Base-by-base conservation (phyloP, 345 rosid genomes). In the Lepidium africanum region DNA sequence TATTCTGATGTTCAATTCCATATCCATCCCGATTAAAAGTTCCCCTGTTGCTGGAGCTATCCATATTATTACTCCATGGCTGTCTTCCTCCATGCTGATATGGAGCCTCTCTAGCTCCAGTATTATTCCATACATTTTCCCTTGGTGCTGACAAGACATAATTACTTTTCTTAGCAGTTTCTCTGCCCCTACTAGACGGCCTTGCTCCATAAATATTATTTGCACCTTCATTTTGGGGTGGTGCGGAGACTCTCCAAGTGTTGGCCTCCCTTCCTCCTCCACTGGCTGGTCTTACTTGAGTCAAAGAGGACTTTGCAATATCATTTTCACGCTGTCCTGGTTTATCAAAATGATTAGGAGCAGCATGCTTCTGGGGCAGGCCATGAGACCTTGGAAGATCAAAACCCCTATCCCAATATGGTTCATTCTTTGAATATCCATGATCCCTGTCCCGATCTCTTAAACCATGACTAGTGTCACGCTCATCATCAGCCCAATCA, bases 401-500 rank as follows among this genome's bases (percentile, higher is more conserved):
- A 78, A 82, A 86, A 82, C 82, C 88, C 43, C 81, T 79, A 35
- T 93, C 95, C 97, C 94, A 83, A 50, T 60, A 86, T 57, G 83
- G 81, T 52, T 89, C 97, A 65, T 49, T 78, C 65, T 81, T 91
- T 2, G 84, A 65, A 75, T 81, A 83, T 13, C 87, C 86, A 64
- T 78, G 69, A 69, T 85, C 96, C 52, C 85, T 93, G 64, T 83
- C 86, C 25, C 82, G 63, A 41, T 87, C 87, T 45, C 76, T 64
- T 72, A 89, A 80, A 54, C 85, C 85, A 65, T 74, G 87, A 69
- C 97, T 80, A 33, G 96, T 91, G 65, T 95, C 99, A 69, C 96
- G 97, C 76, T 95, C 99, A 80, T 95, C 99, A 80, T 95, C 99
- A 63, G 92, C 96, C 97, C 99, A 94, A 72, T 94, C 99, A 73